Evolutionary conservation across 2,329 filamentous ascomycete species (phyloP).

Genomic region (Fusarium oligoseptatum): DNA sequence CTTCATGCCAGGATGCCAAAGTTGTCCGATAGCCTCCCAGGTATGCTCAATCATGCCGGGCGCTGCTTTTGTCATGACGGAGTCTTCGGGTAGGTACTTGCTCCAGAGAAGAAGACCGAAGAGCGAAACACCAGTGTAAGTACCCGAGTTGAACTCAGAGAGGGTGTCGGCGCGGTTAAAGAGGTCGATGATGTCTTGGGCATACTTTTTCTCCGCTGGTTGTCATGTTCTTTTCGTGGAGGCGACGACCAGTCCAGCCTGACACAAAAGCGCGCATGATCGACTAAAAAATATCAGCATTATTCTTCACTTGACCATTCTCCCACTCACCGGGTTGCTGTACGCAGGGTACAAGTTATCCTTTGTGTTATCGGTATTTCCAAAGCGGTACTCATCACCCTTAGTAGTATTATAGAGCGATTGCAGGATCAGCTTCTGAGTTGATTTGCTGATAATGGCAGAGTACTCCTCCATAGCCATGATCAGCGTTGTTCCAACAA

Average conservation of each 20-base stretch:
- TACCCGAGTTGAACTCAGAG: conserved; percentile 73
- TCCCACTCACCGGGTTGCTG: conserved; percentile 63
- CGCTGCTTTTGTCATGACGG: conserved; percentile 66
- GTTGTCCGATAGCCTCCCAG: conserved; percentile 64
- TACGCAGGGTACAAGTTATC: conserved; percentile 75
- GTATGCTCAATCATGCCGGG: conserved; percentile 65
- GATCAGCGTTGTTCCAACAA: conserved; percentile 71
- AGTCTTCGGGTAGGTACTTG: conserved; percentile 68
- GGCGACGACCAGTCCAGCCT: conserved; percentile 68
- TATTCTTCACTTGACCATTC: accelerated
- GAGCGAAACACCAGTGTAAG: conserved; percentile 73
- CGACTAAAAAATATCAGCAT: conserved; percentile 31
- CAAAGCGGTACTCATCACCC: conserved; percentile 73
- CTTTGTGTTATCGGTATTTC: conserved; percentile 62
- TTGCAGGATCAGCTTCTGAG: conserved; percentile 61
- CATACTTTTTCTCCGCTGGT: conserved; percentile 67
- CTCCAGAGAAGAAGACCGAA: conserved; percentile 70
- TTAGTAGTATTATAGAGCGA: conserved; percentile 67
- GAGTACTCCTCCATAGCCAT: conserved; percentile 71
- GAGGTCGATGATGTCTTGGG: conserved; percentile 66
- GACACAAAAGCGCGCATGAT: conserved; percentile 74
- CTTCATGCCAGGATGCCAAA: conserved; percentile 70
- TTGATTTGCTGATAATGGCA: conserved; percentile 56
- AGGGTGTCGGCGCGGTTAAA: conserved; percentile 69
- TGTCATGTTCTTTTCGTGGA: conserved; percentile 71